Evolutionary conservation across 1,284 basidiomycete genomes (phyloP).

Genomic region (Paramarasmius palmivorus): DNA sequence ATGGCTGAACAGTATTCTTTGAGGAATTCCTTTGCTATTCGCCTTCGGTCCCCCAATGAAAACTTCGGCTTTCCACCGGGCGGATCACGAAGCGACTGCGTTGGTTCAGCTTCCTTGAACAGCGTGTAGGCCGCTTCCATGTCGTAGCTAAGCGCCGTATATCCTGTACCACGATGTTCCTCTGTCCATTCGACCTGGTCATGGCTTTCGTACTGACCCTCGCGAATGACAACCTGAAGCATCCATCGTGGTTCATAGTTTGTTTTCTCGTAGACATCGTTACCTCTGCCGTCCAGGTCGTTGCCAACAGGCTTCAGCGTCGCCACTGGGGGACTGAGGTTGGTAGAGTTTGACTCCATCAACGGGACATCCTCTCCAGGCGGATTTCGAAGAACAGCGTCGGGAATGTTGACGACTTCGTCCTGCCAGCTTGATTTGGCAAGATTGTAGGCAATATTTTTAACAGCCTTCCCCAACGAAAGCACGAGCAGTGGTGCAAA

Average conservation of each 20-base stretch:
- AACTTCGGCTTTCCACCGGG: background rate
- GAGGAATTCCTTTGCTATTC: background rate
- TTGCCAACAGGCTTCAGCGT: no score
- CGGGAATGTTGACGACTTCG: background rate
- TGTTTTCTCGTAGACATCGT: background rate
- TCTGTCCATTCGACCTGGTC: background rate
- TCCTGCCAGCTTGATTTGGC: background rate
- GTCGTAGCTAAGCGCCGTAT: constrained; percentile 3
- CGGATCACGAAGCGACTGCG: no score
- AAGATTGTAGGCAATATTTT: background rate
- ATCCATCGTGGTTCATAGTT: background rate
- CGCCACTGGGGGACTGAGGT: no score
- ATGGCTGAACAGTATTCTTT: background rate
- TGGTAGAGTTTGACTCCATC: no score
- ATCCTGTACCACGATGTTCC: background rate
- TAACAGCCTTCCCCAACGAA: background rate
- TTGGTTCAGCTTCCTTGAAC: background rate
- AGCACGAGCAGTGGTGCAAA: background rate
- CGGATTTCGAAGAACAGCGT: background rate
- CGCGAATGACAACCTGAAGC: background rate
- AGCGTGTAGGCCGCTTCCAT: background rate
- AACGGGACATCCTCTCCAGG: no score
- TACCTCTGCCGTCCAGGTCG: no score
- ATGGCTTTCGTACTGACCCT: background rate
- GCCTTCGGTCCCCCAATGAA: background rate